Conservation (phyloP, 164 flowering plant genomes). For the Magnolia sinica region DNA sequence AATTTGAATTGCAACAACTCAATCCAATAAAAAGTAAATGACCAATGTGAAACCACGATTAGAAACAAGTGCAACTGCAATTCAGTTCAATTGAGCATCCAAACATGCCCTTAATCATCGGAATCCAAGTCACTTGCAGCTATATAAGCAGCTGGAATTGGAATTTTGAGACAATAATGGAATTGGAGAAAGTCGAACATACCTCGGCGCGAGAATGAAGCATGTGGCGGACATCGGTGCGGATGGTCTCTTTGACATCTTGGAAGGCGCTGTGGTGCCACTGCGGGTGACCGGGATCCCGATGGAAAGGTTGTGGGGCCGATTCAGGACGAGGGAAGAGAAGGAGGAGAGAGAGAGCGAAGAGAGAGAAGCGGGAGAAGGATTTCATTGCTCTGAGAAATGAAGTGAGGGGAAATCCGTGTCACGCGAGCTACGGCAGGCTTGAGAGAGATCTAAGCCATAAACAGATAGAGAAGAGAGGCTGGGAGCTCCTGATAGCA, state of each 20-base stretch:
- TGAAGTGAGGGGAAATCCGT: neutral
- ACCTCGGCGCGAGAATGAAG: constrained; percentile 97
- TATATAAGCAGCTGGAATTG: too few species aligned
- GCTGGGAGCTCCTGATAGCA: too few species aligned
- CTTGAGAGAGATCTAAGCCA: neutral
- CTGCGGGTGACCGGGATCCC: constrained; percentile 88
- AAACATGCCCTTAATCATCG: too few species aligned
- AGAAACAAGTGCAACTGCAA: too few species aligned
- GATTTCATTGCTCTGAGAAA: constrained; percentile 13
- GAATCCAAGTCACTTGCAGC: too few species aligned
- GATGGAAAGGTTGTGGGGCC: constrained; percentile 62
- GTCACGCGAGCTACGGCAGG: neutral
- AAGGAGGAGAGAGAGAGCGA: neutral
- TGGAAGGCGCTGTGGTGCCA: constrained; percentile 98
- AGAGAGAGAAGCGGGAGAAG: neutral
- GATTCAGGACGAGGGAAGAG: constrained; percentile 36
- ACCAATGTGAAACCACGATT: too few species aligned
- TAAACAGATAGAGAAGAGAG: neutral
- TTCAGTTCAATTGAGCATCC: too few species aligned
- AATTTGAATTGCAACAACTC: too few species aligned
- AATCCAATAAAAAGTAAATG: too few species aligned
- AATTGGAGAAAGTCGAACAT: neutral
- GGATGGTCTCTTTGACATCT: constrained; percentile 67
- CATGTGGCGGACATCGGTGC: constrained; percentile 83
- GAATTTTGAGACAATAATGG: too few species aligned